Evolutionary conservation across 306 rosid species (phyloP).

Genomic region (Begonia loranthoides): DNA sequence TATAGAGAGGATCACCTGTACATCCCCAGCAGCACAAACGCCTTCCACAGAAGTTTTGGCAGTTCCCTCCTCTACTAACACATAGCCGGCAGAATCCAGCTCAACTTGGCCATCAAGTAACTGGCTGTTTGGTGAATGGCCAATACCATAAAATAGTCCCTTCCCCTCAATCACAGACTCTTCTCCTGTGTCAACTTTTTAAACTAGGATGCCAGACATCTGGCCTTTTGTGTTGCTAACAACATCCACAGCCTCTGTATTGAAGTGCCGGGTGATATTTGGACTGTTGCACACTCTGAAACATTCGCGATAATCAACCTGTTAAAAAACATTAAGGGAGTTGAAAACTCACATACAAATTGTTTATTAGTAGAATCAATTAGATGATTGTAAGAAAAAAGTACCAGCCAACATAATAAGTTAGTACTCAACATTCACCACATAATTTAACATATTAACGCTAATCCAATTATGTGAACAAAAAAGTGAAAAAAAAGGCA

Average conservation of each 20-base stretch:
- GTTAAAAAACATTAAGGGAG: conserved; percentile 96
- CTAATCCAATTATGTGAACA: no score
- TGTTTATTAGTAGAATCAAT: conserved; percentile 36
- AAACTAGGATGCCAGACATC: conserved; percentile 75
- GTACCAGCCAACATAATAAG: no score
- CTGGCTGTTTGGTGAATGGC: conserved; percentile 82
- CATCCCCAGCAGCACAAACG: conserved; percentile 91
- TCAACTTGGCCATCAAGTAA: conserved; percentile 78
- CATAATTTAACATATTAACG: no score
- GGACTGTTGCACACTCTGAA: conserved; percentile 97
- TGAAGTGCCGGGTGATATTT: conserved; percentile 79
- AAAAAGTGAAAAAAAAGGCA: no score
- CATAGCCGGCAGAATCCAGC: conserved; percentile 61
- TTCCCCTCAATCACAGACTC: conserved; percentile 70
- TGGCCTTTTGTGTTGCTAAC: conserved; percentile 84
- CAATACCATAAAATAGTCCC: conserved; percentile 92
- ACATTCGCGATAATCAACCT: conserved; percentile 99
- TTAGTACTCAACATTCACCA: no score
- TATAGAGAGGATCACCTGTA: conserved; percentile 49
- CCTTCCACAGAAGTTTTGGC: conserved; percentile 81
- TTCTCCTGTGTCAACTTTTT: conserved; percentile 51
- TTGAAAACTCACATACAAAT: conserved; percentile 73
- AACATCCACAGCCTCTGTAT: conserved; percentile 77
- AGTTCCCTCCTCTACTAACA: conserved; percentile 57
- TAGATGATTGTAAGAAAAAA: conserved; percentile 2